Evolutionary conservation across 2,329 filamentous ascomycete species (phyloP), one percentile per base, ranked within the genome.

Genomic region (Pseudocercospora eumusae): DNA sequence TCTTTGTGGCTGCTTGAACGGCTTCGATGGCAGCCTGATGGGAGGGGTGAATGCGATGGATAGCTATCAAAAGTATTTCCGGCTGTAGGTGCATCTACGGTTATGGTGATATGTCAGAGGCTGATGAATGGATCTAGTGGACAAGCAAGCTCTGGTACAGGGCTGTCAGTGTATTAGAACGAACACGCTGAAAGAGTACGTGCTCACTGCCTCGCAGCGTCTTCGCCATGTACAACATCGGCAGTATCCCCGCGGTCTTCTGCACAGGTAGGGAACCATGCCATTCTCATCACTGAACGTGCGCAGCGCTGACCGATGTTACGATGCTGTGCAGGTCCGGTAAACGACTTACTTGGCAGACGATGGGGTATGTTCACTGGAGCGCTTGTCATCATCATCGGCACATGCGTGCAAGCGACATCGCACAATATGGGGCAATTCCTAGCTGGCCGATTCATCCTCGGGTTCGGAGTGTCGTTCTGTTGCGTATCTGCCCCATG

Each of bases 281-380:
- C 4, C 13, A 21, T 13, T 1, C 13, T 15, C 44, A 3, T 8
- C 28, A 40, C 3, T 40, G 2, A 5, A 8, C 40, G 28, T 21
- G 21, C 52, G 21, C 4, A 25, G 4, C 20, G 44, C 44, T 49
- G 20, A 49, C 20, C 20, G 20, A 25, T 21, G 23, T 25, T 6
- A 21, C 20, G 44, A 13, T 21, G 44, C 44, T 23, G n/a, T 49
- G 13, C 20, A 49, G 53, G 53, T 23, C 53, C 53, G 6, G 31
- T 56, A 21, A 56, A 56, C 31, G 53, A 56, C 31, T 33, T 42
- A 8, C 47, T 57, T 36, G 56, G 56, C n/a, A 25, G 56, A 49
- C 56, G 56, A 33, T 45, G 40, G 40, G 56, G 56, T 8, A 57
- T 57, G 56, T 57, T 57, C 56, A 57, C 56, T n/a, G 56, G 56